Base-by-base conservation (phyloP, 2,329 filamentous ascomycete genomes). In the Setomelanomma holmii region DNA sequence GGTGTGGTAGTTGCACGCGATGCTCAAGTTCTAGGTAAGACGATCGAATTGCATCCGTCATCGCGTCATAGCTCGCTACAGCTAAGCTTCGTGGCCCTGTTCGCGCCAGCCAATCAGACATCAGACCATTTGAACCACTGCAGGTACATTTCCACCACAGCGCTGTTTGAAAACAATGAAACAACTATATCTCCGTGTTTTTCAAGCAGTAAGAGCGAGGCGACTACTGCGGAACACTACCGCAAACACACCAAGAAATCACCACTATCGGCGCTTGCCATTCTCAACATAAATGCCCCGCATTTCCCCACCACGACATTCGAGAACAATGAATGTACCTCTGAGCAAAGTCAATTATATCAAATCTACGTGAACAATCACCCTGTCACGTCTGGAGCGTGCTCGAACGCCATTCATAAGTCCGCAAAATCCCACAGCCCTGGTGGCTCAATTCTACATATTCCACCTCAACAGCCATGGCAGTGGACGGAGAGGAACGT, bases 41-140 rank as follows among this genome's bases (percentile, higher is more conserved):
- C 38, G 45, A 40, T 52, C 49, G 40, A 61, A 61, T 66, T 55
- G 41, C 48, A 61, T 59, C 56, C 17, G 23, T 41, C 39, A 58
- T 48, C 55, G 64, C 68, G 68, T 72, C 69, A 71, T 71, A 64
- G 60, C 63, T 60, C 52, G 23, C 49, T 61, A 36, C 49, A 56
- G 52, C 63, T 61, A 67, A 61, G 61, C 53, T 61, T 33, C 14
- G 16, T 19, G 20, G 36, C 34, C 47, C 33, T 50, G 47, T 34
- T 4, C 21, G 21, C 7, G 23, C 6, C 22, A 35, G 33, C 47
- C 47, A 50, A 50, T 50, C 47, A 44, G 11, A 44, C 19, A 10
- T 19, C 12, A n/a, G 34, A 19, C 34, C 7, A 11, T 16, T 16
- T 20, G 10, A 36, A 42, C 39, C 40, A 49, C 46, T 49, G 46